Evolutionary conservation across 148 eudicot genomes (phyloP).

Genomic region (Rhododendron williamsianum): DNA sequence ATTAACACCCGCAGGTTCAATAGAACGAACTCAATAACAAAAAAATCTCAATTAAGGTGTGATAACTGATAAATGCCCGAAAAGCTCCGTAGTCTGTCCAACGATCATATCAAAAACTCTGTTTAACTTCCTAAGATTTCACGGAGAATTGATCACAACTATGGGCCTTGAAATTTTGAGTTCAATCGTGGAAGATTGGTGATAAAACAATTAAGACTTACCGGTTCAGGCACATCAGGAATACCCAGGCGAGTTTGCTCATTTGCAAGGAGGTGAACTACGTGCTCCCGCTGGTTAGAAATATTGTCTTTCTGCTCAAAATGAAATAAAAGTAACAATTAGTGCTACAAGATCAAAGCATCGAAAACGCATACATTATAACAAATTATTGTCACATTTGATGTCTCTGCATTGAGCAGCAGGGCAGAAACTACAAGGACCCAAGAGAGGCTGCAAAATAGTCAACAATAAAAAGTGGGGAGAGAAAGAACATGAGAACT

Average conservation of each 20-base stretch:
- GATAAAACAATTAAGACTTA: constrained; percentile 29
- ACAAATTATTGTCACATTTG: background rate
- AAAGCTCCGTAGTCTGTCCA: background rate
- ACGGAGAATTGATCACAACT: background rate
- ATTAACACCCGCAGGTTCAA: background rate
- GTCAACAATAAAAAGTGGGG: background rate
- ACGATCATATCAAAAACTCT: background rate
- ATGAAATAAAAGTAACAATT: constrained; percentile 3
- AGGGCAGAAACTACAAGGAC: background rate
- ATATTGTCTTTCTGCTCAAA: constrained; percentile 80
- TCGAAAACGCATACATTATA: background rate
- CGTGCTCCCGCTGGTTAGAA: constrained; percentile 91
- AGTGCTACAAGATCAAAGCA: background rate
- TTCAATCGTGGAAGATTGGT: background rate
- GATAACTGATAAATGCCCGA: background rate
- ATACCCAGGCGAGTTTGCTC: constrained; percentile 81
- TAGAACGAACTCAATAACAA: background rate
- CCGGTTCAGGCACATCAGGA: constrained; percentile 81
- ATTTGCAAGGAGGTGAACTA: constrained; percentile 90
- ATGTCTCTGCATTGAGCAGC: background rate
- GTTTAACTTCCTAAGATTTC: background rate
- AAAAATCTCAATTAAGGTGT: background rate
- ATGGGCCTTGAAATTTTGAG: background rate
- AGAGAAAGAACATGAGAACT: background rate
- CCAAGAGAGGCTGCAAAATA: background rate